Evolutionary conservation across 148 eudicot species (phyloP).

Genomic region (Dianthus caryophyllus): DNA sequence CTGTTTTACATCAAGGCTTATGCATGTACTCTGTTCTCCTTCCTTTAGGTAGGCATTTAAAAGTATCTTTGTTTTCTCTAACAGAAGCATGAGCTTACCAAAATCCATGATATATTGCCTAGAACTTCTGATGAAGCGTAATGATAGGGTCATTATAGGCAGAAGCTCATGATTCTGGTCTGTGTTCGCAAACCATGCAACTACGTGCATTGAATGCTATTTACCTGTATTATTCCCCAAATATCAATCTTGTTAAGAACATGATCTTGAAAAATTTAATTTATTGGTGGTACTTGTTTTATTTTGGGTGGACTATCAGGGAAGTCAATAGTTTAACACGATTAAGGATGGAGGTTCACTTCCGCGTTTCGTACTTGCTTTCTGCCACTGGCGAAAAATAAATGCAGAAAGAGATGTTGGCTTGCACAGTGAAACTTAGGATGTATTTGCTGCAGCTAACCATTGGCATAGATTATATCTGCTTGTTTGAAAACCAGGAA

Average conservation of each 20-base stretch:
- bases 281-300: no score
- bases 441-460: neutral
- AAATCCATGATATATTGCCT: neutral
- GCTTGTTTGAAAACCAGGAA: constrained; percentile 50
- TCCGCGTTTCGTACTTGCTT: neutral
- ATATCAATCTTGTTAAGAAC: neutral
- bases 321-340: neutral
- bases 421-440: neutral
- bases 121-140: neutral
- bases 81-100: neutral
- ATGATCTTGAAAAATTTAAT: neutral
- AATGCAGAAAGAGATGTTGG: neutral
- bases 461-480: constrained; percentile 10
- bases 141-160: neutral
- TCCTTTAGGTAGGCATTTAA: neutral
- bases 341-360: neutral
- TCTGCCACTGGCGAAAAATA: neutral
- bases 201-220: neutral
- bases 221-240: neutral
- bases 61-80: neutral
- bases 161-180: neutral
- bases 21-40: neutral
- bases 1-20: neutral
- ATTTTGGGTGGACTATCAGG: neutral
- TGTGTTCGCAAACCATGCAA: neutral